phyloP scores from a whole-genome alignment of 345 rosid genomes.

The Populus davidiana region DNA sequence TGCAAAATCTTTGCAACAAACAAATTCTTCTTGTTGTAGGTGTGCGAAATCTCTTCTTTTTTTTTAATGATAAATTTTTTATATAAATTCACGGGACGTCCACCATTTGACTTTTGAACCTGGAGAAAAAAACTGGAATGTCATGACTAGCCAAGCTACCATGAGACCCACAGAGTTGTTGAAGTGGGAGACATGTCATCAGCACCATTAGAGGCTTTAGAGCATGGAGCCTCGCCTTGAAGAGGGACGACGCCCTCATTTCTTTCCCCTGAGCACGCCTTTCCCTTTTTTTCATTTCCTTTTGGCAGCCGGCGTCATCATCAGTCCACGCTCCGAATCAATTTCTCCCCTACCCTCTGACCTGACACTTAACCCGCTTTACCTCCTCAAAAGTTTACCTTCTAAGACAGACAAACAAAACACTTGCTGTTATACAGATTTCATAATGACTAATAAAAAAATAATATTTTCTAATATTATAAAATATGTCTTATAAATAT shows the following conservation, averaged over 20 bases:
- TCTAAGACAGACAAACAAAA: not conserved
- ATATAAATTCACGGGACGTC: not conserved
- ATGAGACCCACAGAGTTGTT: conserved; percentile 42
- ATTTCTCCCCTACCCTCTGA: conserved; percentile 32
- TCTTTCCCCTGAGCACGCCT: conserved; percentile 38
- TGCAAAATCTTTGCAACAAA: not conserved
- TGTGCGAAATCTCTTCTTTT: not conserved
- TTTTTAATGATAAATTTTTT: too few species aligned
- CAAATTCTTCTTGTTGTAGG: not conserved
- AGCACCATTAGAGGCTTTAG: conserved; percentile 9
- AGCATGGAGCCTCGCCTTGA: conserved; percentile 9
- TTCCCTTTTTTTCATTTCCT: conserved; percentile 10
- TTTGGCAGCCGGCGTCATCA: conserved; percentile 33
- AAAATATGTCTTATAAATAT: too few species aligned
- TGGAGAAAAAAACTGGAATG: not conserved
- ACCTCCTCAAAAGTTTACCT: conserved; percentile 3
- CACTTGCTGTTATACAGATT: too few species aligned
- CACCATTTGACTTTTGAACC: not conserved
- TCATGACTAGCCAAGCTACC: conserved; percentile 4
- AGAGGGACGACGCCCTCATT: conserved; percentile 12
- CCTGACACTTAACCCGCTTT: not conserved
- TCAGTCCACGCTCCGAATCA: conserved; percentile 51
- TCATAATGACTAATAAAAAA: too few species aligned
- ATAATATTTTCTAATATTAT: too few species aligned
- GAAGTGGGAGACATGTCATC: conserved; percentile 45